These are phyloP conservation scores for Trifolium repens DNA, from an alignment of 306 rosid species.

Conservation along the genomic window DNA sequence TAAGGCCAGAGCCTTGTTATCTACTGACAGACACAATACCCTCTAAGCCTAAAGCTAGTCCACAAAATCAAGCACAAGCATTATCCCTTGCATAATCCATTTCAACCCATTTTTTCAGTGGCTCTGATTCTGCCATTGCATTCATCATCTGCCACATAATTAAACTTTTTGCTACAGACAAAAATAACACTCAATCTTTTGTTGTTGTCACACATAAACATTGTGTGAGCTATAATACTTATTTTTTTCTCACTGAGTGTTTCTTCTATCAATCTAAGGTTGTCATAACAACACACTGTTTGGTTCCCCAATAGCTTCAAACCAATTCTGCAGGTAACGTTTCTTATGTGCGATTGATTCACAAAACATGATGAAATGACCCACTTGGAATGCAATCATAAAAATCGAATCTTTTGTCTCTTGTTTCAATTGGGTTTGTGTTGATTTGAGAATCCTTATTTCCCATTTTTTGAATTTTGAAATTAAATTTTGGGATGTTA, in stretches of 20 bases:
- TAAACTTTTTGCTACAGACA: constrained; percentile 23
- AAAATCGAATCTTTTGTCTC: constrained; percentile 32
- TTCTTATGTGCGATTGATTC: constrained; percentile 6
- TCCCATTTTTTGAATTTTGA: not conserved
- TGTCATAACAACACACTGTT: constrained; percentile 15
- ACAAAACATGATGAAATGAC: not conserved
- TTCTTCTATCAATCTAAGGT: constrained; percentile 34
- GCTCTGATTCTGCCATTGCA: constrained; percentile 61
- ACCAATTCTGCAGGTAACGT: constrained; percentile 47
- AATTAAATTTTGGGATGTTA: not conserved
- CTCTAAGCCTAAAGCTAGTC: constrained; percentile 57
- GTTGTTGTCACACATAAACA: constrained; percentile 28
- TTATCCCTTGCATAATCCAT: constrained; percentile 72
- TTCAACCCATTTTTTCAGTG: constrained; percentile 66
- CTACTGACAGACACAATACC: constrained; percentile 30
- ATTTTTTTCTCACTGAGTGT: constrained; percentile 28
- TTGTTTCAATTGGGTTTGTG: constrained; percentile 35
- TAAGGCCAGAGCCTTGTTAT: constrained; percentile 45
- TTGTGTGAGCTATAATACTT: constrained; percentile 29
- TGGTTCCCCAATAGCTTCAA: constrained; percentile 21
- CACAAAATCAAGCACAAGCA: constrained; percentile 69
- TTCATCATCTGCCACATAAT: constrained; percentile 56
- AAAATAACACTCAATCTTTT: constrained; percentile 27
- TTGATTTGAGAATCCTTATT: constrained; percentile 12
- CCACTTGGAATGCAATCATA: constrained; percentile 18